A percentile compares a stretch with the other conserved stretches of the same genome.
phyloP scores from a whole-genome alignment of 2,329 filamentous ascomycete species.

The Penicillium sp. region DNA sequence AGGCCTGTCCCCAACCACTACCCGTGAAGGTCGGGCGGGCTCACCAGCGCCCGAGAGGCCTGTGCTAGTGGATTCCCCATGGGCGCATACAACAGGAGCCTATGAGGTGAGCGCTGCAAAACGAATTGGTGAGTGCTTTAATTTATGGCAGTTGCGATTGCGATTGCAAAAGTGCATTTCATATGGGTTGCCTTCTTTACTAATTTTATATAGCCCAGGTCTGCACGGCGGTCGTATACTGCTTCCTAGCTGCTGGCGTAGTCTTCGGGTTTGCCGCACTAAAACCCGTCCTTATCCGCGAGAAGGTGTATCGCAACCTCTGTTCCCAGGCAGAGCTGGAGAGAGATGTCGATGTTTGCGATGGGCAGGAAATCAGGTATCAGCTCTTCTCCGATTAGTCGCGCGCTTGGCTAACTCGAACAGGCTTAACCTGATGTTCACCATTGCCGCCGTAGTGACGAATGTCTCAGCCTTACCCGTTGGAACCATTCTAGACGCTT shows the following conservation, averaged over 20 bases:
- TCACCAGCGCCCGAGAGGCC: neutral
- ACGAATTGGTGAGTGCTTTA: constrained; percentile 50
- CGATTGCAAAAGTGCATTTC: neutral
- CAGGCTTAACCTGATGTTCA: constrained; percentile 85
- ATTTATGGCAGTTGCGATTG: neutral
- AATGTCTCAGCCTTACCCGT: constrained; percentile 84
- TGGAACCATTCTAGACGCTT: constrained; percentile 80
- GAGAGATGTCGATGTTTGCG: constrained; percentile 53
- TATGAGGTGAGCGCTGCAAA: constrained; percentile 58
- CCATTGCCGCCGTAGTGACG: constrained; percentile 80
- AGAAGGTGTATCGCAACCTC: constrained; percentile 68
- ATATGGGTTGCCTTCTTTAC: neutral
- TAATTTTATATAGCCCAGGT: constrained; percentile 62
- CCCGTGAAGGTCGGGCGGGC: constrained; percentile 21
- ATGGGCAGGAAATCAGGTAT: constrained; percentile 56
- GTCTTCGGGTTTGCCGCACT: constrained; percentile 84
- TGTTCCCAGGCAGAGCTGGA: constrained; percentile 58
- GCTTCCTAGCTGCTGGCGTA: constrained; percentile 74
- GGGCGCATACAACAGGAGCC: constrained; percentile 40
- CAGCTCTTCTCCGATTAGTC: neutral
- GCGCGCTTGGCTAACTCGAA: constrained; percentile 3
- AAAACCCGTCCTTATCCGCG: constrained; percentile 75
- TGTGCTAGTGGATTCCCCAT: neutral
- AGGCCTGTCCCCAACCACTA: constrained; percentile 21
- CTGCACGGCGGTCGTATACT: constrained; percentile 68